Base-by-base conservation (phyloP, 2,329 filamentous ascomycete species). In the Fusarium transvaalense region DNA sequence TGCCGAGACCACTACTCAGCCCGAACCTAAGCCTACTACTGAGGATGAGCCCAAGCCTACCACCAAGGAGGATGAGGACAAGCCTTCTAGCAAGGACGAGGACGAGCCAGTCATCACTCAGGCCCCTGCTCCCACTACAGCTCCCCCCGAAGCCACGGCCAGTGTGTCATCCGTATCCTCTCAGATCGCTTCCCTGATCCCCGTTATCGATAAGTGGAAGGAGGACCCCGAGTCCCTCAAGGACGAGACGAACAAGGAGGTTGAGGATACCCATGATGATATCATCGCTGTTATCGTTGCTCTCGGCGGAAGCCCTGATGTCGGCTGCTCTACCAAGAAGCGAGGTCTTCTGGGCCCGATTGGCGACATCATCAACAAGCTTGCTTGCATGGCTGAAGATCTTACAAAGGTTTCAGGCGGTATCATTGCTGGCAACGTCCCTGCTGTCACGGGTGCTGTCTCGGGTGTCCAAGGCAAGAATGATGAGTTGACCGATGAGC, bases 131-230 rank as follows among this genome's bases (percentile, higher is more conserved):
- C 55, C 43, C 13, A 62, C 64, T 10, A 59, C 57, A 2, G 66
- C 51, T 23, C 51, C 64, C 13, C 56, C 66, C 19, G 57, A 53
- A n/a, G 66, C 66, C 25, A 66, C 64, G 12, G 62, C 66, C 2
- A 61, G 54, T 12, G 64, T 66, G 1, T 68, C 66, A 1, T 68
- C 58, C 1, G 61, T 56, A 8, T 68, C 61, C 1, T 55, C 55
- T 10, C 57, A 68, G 17, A 48, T 66, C 27, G n/a, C 54, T 6
- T 56, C 42, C 19, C 48, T 69, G 4, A 52, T 69, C 27, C 57
- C 61, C 7, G 45, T 69, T 39, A 68, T 69, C 31, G 50, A 68
- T 43, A 51, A 56, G 12, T 69, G 67, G 67, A 66, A 57, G 37
- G 52, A 38, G 1, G 37, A 68, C 14, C 54, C 61, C 0, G 39